Conservation (phyloP, 2,329 filamentous ascomycete species). For the Bipolaris oryzae region DNA sequence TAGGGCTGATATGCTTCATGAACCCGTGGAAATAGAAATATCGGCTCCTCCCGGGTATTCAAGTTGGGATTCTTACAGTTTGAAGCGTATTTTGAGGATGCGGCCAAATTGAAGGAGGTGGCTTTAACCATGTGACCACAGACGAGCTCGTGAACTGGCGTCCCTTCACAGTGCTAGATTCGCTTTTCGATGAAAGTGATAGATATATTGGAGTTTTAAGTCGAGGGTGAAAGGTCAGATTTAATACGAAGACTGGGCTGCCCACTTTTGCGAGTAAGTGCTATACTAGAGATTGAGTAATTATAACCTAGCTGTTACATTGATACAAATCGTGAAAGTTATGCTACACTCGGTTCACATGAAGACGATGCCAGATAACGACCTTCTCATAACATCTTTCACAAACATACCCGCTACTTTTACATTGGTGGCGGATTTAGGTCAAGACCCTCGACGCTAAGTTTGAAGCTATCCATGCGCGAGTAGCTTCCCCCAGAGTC, state of each 20-base stretch:
- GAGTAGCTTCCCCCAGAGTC: conserved; percentile 88
- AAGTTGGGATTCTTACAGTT: conserved; percentile 1
- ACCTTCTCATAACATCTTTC: not conserved
- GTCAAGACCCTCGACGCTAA: conserved; percentile 66
- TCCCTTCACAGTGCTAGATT: not conserved
- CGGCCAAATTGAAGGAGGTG: not conserved
- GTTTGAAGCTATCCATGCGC: conserved; percentile 68
- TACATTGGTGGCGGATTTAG: conserved; percentile 62
- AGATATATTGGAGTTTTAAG: not conserved
- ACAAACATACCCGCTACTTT: not conserved
- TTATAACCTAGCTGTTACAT: not conserved
- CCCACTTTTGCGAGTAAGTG: not conserved
- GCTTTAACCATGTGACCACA: conserved; percentile 3
- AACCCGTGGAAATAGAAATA: conserved; percentile 6
- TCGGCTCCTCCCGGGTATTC: not conserved
- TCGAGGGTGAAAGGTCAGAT: not conserved
- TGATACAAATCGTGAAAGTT: not conserved
- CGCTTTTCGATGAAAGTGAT: not conserved
- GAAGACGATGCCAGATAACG: not conserved
- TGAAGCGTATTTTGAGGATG: conserved; percentile 5
- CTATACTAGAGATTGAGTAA: not conserved
- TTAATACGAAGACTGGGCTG: not conserved
- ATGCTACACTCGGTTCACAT: not conserved
- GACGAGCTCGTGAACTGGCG: not conserved
- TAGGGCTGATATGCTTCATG: not conserved